A percentile compares a stretch with the other conserved stretches of the same genome.
Conservation (phyloP, 169 alveolate genomes). For the Plasmodium malariae region DNA sequence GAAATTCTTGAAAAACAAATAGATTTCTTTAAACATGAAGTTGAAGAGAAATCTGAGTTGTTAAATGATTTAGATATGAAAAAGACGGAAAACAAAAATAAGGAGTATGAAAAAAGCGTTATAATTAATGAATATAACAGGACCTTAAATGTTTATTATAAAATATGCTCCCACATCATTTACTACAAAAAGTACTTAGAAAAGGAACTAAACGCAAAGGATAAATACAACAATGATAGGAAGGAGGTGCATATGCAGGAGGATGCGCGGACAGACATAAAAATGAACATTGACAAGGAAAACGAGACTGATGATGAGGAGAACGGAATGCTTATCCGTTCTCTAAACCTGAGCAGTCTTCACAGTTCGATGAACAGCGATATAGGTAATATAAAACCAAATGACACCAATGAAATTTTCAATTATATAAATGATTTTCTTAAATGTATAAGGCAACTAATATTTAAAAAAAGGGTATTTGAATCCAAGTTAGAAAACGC, state of each 20-base stretch:
- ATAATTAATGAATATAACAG: constrained; percentile 42
- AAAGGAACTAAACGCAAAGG: constrained; percentile 19
- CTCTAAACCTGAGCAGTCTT: background rate
- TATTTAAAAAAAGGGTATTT: constrained; percentile 54
- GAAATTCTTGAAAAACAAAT: constrained; percentile 58
- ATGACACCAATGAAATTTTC: constrained; percentile 34
- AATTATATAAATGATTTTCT: constrained; percentile 54
- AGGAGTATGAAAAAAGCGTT: constrained; percentile 33
- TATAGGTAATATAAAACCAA: constrained; percentile 10
- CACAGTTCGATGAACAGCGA: background rate
- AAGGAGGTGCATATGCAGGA: background rate
- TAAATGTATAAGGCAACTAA: constrained; percentile 39
- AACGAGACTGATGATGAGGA: background rate
- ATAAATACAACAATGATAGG: background rate
- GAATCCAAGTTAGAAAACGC: constrained; percentile 58
- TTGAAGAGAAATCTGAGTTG: constrained; percentile 48
- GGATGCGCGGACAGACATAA: background rate
- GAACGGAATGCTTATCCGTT: background rate
- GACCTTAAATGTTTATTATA: constrained; percentile 35
- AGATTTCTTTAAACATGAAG: constrained; percentile 48
- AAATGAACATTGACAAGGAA: background rate
- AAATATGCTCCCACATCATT: constrained; percentile 54
- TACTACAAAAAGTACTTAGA: constrained; percentile 55
- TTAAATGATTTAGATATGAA: constrained; percentile 37
- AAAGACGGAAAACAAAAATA: constrained; percentile 8